Conservation (phyloP, 164 flowering plant species). For the Stephania cephalantha region DNA sequence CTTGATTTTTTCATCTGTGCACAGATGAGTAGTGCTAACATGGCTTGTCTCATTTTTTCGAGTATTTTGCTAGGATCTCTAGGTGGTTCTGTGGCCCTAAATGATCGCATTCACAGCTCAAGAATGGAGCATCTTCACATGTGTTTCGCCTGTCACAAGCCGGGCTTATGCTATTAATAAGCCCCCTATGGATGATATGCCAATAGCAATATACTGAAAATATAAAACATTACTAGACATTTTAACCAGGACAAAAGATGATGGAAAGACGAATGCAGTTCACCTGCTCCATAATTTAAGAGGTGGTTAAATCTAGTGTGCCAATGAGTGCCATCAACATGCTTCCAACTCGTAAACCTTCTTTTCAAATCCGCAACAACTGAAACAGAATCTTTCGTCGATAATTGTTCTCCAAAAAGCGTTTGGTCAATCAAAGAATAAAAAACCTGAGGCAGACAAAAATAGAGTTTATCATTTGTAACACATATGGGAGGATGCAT, state of each 20-base stretch:
- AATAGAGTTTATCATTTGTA: constrained; percentile 1
- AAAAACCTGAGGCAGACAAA: constrained; percentile 42
- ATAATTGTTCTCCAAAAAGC: constrained; percentile 57
- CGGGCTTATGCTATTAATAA: background rate
- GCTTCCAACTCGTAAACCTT: constrained; percentile 64
- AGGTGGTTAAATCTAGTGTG: constrained; percentile 88
- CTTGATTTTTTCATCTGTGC: background rate
- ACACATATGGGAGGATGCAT: background rate
- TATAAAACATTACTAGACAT: background rate
- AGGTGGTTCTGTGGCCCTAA: background rate
- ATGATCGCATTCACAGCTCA: background rate
- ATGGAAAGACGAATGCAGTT: background rate
- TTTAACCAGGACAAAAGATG: background rate
- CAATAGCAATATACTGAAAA: background rate
- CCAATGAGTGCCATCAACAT: constrained; percentile 94
- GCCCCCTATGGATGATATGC: background rate
- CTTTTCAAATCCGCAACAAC: constrained; percentile 66
- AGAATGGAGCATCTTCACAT: background rate
- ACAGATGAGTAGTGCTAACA: background rate
- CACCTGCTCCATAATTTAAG: constrained; percentile 88
- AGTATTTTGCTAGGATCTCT: background rate
- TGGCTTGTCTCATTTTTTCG: background rate
- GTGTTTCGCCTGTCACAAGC: background rate
- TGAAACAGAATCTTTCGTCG: constrained; percentile 47
- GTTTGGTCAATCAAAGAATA: constrained; percentile 80